Percentiles rank a stretch among this genome's conserved stretches.
phyloP scores from a whole-genome alignment of 148 eudicot genomes.

The Vaccinium darrowii region DNA sequence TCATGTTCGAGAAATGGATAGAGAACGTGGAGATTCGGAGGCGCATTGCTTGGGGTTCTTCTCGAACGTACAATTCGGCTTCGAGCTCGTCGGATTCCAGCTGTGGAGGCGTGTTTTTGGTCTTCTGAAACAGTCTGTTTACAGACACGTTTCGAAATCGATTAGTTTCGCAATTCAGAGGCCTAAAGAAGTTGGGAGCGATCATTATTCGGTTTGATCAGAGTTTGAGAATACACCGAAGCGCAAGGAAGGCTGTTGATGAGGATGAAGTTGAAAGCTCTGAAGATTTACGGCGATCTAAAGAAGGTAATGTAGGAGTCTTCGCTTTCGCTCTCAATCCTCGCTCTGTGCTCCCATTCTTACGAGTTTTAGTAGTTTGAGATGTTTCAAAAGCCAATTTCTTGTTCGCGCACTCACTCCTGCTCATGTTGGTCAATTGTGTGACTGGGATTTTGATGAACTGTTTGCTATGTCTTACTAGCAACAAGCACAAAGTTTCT shows the following conservation, averaged over 20 bases:
- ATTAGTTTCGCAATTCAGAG: slow-evolving; percentile 16
- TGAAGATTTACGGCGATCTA: slow-evolving; percentile 71
- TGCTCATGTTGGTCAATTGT: too few relatives aligned
- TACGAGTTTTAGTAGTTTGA: too few relatives aligned
- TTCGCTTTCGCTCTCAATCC: too few relatives aligned
- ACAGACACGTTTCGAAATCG: slow-evolving; percentile 19
- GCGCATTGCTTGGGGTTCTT: not conserved
- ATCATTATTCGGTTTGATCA: not conserved
- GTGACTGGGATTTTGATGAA: too few relatives aligned
- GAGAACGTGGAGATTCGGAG: slow-evolving; percentile 18
- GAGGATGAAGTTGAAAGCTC: slow-evolving; percentile 60
- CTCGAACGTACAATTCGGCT: slow-evolving; percentile 19
- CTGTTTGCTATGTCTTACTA: too few relatives aligned
- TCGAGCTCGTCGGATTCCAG: slow-evolving; percentile 37
- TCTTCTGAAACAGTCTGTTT: slow-evolving; percentile 35
- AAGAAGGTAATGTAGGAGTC: slow-evolving; percentile 30
- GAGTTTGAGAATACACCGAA: slow-evolving; percentile 22
- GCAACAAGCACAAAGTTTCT: too few relatives aligned
- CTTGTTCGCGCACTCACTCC: too few relatives aligned
- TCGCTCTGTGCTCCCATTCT: too few relatives aligned
- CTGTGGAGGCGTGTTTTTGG: slow-evolving; percentile 29
- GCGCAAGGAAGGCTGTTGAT: slow-evolving; percentile 42
- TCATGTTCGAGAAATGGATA: slow-evolving; percentile 20
- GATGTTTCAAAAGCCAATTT: too few relatives aligned
- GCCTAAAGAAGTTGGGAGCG: not conserved